These are phyloP conservation scores for Nothomitra cinnamomea DNA, from an alignment of 2,329 filamentous ascomycete genomes.

Conservation along the genomic window DNA sequence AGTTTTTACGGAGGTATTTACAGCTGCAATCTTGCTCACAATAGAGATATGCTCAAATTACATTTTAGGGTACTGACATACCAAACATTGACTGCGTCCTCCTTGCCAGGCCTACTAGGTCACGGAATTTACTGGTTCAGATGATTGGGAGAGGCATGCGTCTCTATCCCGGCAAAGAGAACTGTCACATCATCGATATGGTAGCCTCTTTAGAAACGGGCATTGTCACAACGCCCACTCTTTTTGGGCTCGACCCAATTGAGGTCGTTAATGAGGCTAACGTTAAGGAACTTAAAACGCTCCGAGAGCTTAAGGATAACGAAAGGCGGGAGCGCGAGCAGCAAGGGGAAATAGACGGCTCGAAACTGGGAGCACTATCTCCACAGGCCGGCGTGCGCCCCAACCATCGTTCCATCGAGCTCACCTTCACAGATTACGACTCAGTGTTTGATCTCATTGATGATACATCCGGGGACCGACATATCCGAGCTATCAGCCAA, in stretches of 20 bases:
- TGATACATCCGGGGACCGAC: conserved; percentile 60
- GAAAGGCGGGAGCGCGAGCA: background rate
- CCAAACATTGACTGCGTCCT: conserved; percentile 92
- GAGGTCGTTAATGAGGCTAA: conserved; percentile 55
- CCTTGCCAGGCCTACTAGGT: conserved; percentile 73
- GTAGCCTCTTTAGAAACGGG: conserved; percentile 72
- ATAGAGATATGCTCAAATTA: background rate
- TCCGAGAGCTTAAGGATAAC: conserved; percentile 15
- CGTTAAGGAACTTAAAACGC: conserved; percentile 40
- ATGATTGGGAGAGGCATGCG: conserved; percentile 96
- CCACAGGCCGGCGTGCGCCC: background rate
- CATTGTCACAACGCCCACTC: conserved; percentile 75
- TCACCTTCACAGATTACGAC: conserved; percentile 81
- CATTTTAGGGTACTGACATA: conserved; percentile 62
- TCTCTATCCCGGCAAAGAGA: conserved; percentile 57
- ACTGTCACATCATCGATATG: conserved; percentile 95
- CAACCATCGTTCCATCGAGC: background rate
- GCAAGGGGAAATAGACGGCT: background rate
- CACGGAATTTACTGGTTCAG: conserved; percentile 83
- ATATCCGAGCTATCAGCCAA: conserved; percentile 59
- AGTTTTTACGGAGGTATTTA: conserved; percentile 60
- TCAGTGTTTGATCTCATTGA: conserved; percentile 81
- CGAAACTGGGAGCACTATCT: background rate
- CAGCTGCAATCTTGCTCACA: background rate
- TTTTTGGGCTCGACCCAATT: conserved; percentile 80